These are phyloP conservation scores for Exserohilum rostratum DNA, from an alignment of 2,329 filamentous ascomycete species.

Conservation along the genomic window DNA sequence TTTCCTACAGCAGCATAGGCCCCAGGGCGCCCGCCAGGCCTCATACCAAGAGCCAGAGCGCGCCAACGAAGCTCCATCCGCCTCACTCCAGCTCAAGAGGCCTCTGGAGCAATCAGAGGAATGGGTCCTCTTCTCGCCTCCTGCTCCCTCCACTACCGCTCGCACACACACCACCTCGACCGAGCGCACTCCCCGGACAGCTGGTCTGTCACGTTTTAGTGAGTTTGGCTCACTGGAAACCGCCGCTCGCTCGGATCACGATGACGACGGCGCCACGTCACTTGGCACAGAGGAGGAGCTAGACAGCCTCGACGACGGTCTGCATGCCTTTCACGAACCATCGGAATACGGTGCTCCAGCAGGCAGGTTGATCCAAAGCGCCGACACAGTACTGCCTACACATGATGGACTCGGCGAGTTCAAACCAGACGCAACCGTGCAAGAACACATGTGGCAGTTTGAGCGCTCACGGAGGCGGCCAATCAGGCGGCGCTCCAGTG, in stretches of 20 bases:
- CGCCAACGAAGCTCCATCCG: slow-evolving; percentile 29
- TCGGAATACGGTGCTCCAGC: slow-evolving; percentile 51
- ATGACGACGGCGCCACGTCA: slow-evolving; percentile 50
- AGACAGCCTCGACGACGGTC: slow-evolving; percentile 89
- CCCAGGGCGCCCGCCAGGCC: slow-evolving; percentile 41
- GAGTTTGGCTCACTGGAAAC: slow-evolving; percentile 81
- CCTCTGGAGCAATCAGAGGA: slow-evolving; percentile 77
- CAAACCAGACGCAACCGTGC: slow-evolving; percentile 67
- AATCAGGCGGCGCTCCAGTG: slow-evolving; percentile 60
- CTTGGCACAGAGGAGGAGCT: slow-evolving; percentile 67
- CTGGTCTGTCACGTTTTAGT: slow-evolving; percentile 75
- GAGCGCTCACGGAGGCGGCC: slow-evolving; percentile 70
- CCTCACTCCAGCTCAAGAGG: slow-evolving; percentile 51
- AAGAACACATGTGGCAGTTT: slow-evolving; percentile 88
- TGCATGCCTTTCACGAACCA: slow-evolving; percentile 82
- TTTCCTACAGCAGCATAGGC: slow-evolving; percentile 48
- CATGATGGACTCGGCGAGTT: slow-evolving; percentile 95
- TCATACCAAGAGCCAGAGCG: slow-evolving; percentile 42
- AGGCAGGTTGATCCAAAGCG: slow-evolving; percentile 59
- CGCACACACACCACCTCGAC: slow-evolving; percentile 71
- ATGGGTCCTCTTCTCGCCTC: slow-evolving; percentile 89
- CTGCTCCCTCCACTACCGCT: slow-evolving; percentile 67
- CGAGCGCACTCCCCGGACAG: slow-evolving; percentile 67
- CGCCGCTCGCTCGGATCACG: slow-evolving; percentile 62
- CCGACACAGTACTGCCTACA: slow-evolving; percentile 77